A percentile compares a stretch with the other conserved stretches of the same genome.
These are phyloP conservation scores for Sphenostylis stenocarpa DNA, from an alignment of 306 rosid species.

Conservation along the genomic window DNA sequence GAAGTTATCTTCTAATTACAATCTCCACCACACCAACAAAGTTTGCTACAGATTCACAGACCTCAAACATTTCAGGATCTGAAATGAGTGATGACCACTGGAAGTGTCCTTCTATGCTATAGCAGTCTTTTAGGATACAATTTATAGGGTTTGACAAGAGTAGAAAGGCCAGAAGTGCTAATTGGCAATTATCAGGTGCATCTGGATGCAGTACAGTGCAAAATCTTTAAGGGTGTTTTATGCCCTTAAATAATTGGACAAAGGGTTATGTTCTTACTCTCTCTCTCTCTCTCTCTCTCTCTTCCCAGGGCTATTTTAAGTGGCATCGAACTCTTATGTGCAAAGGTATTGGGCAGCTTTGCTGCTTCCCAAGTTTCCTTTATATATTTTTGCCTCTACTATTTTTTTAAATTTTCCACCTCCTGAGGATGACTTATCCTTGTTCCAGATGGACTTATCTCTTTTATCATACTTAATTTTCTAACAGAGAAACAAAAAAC, in stretches of 20 bases:
- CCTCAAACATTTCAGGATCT: slow-evolving; percentile 3
- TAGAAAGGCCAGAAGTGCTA: background rate
- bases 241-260: background rate
- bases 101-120: background rate
- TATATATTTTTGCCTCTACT: background rate
- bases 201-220: background rate
- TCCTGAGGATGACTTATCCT: background rate
- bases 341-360: slow-evolving; percentile 6
- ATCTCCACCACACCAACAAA: background rate
- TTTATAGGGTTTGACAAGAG: background rate
- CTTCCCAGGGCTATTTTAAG: slow-evolving; percentile 5
- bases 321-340: background rate
- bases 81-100: background rate
- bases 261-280: background rate
- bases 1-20: background rate
- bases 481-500: background rate
- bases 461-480: background rate
- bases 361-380: slow-evolving; percentile 5
- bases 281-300: background rate
- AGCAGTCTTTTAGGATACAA: background rate
- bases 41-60: background rate
- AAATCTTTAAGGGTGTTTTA: background rate
- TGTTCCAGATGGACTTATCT: background rate
- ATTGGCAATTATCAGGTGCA: background rate
- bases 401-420: background rate